phyloP scores from a whole-genome alignment of 2,329 filamentous ascomycete species.

The Talaromyces islandicus region DNA sequence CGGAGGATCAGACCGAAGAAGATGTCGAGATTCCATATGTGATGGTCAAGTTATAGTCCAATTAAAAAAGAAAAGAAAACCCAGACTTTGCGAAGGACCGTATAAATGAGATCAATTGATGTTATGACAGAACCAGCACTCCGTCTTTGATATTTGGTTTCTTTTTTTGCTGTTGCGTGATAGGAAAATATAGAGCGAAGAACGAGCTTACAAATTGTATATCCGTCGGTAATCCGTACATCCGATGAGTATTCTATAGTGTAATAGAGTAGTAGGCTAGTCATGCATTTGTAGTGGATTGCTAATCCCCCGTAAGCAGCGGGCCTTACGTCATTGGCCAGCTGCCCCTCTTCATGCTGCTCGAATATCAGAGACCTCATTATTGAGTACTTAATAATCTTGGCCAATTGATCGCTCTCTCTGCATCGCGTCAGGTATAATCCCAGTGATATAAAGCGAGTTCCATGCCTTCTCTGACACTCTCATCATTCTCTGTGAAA shows the following conservation, averaged over 20 bases:
- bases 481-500: background rate
- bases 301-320: background rate
- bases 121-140: background rate
- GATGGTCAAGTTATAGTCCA: conserved; percentile 64
- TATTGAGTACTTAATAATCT: background rate
- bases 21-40: conserved; percentile 97
- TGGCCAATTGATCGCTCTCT: background rate
- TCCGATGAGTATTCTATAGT: too few species aligned
- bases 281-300: background rate
- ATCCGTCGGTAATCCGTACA: background rate
- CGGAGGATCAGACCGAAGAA: conserved; percentile 80
- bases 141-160: background rate
- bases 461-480: background rate
- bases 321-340: background rate
- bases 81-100: background rate
- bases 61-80: too few species aligned
- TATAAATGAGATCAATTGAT: background rate
- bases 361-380: background rate
- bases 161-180: background rate
- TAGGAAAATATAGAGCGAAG: background rate
- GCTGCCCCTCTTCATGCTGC: background rate
- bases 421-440: background rate
- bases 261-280: background rate
- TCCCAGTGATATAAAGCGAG: background rate
- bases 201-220: background rate